phyloP scores from a whole-genome alignment of 192 early-diverging fungal species.

The Gaertneriomyces sp. region DNA sequence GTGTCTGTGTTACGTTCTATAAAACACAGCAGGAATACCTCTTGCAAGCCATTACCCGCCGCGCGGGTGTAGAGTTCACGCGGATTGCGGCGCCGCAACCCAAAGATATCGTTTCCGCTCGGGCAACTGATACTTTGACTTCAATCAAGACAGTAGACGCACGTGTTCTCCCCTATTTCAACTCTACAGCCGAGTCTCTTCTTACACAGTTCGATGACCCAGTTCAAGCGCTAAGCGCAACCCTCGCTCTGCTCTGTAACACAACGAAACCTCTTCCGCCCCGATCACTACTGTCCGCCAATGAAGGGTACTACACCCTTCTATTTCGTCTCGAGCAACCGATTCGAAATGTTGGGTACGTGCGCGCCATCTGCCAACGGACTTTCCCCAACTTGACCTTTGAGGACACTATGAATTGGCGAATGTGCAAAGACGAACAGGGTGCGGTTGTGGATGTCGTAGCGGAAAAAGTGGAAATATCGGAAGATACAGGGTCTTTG shows the following conservation, averaged over 20 bases:
- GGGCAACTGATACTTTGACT: constrained; percentile 72
- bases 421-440: constrained; percentile 74
- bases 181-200: constrained; percentile 66
- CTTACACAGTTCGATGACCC: constrained; percentile 68
- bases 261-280: constrained; percentile 77
- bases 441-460: constrained; percentile 86
- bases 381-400: constrained; percentile 67
- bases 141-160: constrained; percentile 63
- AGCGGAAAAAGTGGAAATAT: constrained; percentile 62
- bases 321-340: constrained; percentile 64
- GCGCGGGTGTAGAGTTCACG: constrained; percentile 78
- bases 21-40: constrained; percentile 83
- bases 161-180: constrained; percentile 78
- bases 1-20: constrained; percentile 90
- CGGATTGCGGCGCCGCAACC: constrained; percentile 81
- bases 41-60: constrained; percentile 68
- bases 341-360: constrained; percentile 79
- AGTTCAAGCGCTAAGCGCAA: constrained; percentile 71
- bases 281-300: constrained; percentile 79
- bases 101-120: constrained; percentile 80
- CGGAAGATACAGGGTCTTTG: constrained; percentile 51
- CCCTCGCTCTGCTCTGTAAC: constrained; percentile 84
- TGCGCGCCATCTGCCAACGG: constrained; percentile 71
- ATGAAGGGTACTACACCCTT: constrained; percentile 77
- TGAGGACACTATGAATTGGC: constrained; percentile 74